A percentile compares a stretch with the other conserved stretches of the same genome.
These are phyloP conservation scores for Termitomyces sp. DNA, from an alignment of 768 basidiomycete genomes.

Conservation along the genomic window DNA sequence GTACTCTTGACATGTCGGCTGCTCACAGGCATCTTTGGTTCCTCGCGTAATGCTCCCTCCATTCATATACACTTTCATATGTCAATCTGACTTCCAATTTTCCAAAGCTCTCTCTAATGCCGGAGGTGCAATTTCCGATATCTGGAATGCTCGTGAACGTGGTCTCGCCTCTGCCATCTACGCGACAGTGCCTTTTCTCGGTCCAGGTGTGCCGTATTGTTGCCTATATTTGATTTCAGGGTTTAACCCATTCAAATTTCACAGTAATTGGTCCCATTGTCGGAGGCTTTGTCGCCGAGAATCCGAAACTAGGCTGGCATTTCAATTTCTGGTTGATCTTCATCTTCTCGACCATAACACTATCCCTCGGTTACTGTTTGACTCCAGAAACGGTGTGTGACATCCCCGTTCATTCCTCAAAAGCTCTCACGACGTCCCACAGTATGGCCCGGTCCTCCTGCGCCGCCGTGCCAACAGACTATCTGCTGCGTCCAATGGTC, in stretches of 20 bases:
- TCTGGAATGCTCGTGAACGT: conserved; percentile 55
- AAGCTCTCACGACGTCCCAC: neutral
- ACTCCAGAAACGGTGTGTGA: conserved; percentile 52
- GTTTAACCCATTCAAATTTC: neutral
- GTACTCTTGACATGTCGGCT: conserved; percentile 47
- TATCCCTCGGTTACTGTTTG: conserved; percentile 38
- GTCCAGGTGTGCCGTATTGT: conserved; percentile 33
- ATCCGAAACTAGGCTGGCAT: conserved; percentile 46
- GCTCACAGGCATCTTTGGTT: conserved; percentile 53
- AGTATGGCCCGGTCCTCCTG: conserved; percentile 61
- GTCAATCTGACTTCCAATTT: conserved; percentile 4
- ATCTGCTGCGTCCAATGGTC: conserved; percentile 31
- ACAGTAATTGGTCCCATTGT: conserved; percentile 63
- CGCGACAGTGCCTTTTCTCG: conserved; percentile 52
- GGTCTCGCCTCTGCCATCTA: conserved; percentile 56
- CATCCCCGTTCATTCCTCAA: neutral
- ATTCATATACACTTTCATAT: neutral
- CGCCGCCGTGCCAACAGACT: conserved; percentile 44
- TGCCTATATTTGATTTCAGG: neutral
- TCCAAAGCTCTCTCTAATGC: conserved; percentile 51
- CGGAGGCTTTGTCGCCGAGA: conserved; percentile 55
- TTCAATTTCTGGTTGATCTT: conserved; percentile 66
- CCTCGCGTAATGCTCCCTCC: conserved; percentile 36
- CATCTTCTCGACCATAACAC: conserved; percentile 41
- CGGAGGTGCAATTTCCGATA: conserved; percentile 51